Percentiles rank a stretch among this genome's conserved stretches.
phyloP scores from a whole-genome alignment of 345 rosid genomes.

The Eutrema heterophyllum region DNA sequence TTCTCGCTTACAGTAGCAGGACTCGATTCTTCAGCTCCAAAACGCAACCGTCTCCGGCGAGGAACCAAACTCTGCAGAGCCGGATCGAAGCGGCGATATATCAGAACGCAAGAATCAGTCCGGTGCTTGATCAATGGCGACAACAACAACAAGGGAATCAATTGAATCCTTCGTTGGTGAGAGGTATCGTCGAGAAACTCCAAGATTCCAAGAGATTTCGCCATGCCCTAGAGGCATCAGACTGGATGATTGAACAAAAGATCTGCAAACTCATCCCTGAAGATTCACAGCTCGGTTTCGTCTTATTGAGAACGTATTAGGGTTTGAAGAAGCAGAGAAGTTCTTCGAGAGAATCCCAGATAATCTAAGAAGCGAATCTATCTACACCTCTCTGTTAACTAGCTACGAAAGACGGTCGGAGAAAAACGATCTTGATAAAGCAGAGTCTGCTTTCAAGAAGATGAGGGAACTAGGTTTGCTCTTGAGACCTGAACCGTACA shows the following conservation, averaged over 20 bases:
- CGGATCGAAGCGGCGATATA: not conserved
- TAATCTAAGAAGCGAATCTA: not conserved
- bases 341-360: not conserved
- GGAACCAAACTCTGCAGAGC: not conserved
- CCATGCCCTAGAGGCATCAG: not conserved
- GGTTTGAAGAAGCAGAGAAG: not conserved
- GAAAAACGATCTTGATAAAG: not conserved
- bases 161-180: not conserved
- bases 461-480: constrained; percentile 6
- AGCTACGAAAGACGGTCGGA: not conserved
- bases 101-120: not conserved
- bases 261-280: not conserved
- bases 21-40: not conserved
- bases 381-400: not conserved
- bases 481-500: not conserved
- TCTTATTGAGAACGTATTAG: not conserved
- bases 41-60: not conserved
- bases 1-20: not conserved
- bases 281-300: not conserved
- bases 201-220: not conserved
- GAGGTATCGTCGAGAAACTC: not conserved
- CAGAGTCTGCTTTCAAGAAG: not conserved
- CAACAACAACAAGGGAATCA: not conserved
- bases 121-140: constrained; percentile 4
- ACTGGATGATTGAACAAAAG: not conserved